Conservation (phyloP, 2,329 filamentous ascomycete species). For the Thermothelomyces thermophilus region DNA sequence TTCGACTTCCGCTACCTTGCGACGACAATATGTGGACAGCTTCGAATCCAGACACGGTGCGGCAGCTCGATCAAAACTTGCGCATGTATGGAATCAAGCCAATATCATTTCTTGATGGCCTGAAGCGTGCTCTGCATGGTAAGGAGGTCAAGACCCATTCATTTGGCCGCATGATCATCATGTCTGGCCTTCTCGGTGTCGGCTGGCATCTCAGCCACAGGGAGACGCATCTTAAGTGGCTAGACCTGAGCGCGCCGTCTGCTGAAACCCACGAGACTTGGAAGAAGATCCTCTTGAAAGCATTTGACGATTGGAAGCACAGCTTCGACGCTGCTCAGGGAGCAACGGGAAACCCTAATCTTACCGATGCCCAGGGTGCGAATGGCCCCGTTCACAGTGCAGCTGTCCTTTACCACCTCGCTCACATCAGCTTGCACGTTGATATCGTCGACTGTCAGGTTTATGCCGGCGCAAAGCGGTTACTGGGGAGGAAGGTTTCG, state of each 20-base stretch:
- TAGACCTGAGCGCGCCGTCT: constrained; percentile 60
- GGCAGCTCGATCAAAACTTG: constrained; percentile 67
- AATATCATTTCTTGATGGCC: constrained; percentile 73
- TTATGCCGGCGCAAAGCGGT: constrained; percentile 69
- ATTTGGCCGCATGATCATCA: constrained; percentile 83
- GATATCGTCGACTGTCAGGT: constrained; percentile 88
- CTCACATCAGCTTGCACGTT: constrained; percentile 82
- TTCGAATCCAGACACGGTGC: constrained; percentile 68
- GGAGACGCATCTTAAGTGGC: constrained; percentile 75
- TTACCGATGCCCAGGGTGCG: constrained; percentile 38
- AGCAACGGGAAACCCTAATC: constrained; percentile 27
- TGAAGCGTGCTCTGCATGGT: constrained; percentile 77
- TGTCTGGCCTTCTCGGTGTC: constrained; percentile 83
- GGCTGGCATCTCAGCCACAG: constrained; percentile 87
- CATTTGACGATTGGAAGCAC: constrained; percentile 81
- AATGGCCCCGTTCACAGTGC: constrained; percentile 68
- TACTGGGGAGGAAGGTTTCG: constrained; percentile 74
- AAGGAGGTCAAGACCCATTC: constrained; percentile 77
- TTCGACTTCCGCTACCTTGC: constrained; percentile 77
- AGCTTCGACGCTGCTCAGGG: constrained; percentile 70
- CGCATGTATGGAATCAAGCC: constrained; percentile 73
- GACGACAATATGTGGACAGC: constrained; percentile 84
- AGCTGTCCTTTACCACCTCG: constrained; percentile 75
- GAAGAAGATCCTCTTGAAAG: constrained; percentile 67
- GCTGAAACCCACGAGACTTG: constrained; percentile 63